Conservation (phyloP, 2,329 filamentous ascomycete species). For the Penicillium sp. region DNA sequence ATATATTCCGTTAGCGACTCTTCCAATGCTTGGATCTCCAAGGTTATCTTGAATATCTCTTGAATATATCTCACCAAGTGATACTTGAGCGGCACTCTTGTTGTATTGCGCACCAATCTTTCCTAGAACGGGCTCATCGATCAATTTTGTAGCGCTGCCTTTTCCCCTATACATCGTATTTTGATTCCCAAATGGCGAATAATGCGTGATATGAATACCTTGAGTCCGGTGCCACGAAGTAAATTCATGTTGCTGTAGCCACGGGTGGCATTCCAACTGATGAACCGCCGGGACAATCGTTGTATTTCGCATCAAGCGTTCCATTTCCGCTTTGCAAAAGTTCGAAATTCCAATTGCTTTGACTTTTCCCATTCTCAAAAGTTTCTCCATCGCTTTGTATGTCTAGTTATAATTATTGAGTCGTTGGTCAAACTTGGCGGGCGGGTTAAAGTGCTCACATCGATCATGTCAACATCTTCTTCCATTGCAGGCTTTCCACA, state of each 20-base stretch:
- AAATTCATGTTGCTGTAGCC: constrained; percentile 48
- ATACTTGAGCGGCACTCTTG: constrained; percentile 49
- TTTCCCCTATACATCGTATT: constrained; percentile 46
- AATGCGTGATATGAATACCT: constrained; percentile 51
- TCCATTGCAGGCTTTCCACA: constrained; percentile 41
- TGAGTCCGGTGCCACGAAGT: constrained; percentile 46
- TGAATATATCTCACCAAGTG: constrained; percentile 35
- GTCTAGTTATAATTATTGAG: constrained; percentile 28
- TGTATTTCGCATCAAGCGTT: constrained; percentile 43
- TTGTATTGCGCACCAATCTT: constrained; percentile 50
- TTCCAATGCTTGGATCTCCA: too few relatives aligned
- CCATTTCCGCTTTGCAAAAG: constrained; percentile 46
- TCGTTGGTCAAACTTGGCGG: neutral
- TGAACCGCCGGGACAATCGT: constrained; percentile 45
- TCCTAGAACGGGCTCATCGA: constrained; percentile 47
- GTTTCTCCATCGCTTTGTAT: constrained; percentile 48
- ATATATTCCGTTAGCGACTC: too few relatives aligned
- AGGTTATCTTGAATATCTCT: too few relatives aligned
- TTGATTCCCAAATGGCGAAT: constrained; percentile 52
- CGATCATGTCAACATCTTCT: constrained; percentile 46
- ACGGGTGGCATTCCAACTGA: constrained; percentile 51
- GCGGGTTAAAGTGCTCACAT: constrained; percentile 29
- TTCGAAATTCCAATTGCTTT: constrained; percentile 52
- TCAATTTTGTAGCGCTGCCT: constrained; percentile 44
- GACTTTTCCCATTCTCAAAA: constrained; percentile 39